Conservation (phyloP, 2,329 filamentous ascomycete species). For the Paradendryphiella salina region DNA sequence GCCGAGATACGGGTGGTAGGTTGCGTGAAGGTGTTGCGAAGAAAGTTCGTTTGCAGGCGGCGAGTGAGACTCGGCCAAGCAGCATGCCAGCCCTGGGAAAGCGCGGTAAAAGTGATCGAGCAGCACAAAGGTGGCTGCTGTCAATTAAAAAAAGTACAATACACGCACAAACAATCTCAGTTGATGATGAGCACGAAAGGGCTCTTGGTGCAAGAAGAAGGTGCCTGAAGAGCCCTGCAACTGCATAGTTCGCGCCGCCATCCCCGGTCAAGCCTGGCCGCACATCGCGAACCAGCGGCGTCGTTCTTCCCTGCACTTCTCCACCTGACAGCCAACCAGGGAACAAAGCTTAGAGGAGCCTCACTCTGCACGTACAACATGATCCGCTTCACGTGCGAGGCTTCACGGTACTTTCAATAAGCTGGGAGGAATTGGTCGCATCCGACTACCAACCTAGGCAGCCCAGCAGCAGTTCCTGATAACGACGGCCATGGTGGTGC, state of each 20-base stretch:
- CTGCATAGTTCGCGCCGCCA: slow-evolving; percentile 25
- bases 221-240: slow-evolving; percentile 22
- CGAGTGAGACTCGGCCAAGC: slow-evolving; percentile 35
- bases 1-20: slow-evolving; percentile 14
- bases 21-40: slow-evolving; percentile 16
- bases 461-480: background rate
- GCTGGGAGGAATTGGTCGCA: background rate
- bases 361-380: too few species aligned
- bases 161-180: slow-evolving; percentile 8
- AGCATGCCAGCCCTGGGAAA: slow-evolving; percentile 29
- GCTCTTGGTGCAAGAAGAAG: slow-evolving; percentile 1
- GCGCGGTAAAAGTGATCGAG: slow-evolving; percentile 1
- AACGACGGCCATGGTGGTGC: background rate
- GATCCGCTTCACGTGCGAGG: background rate
- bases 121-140: slow-evolving; percentile 10
- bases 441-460: background rate
- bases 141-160: slow-evolving; percentile 4
- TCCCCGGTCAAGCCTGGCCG: slow-evolving; percentile 11
- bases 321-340: background rate
- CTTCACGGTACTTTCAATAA: background rate
- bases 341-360: too few species aligned
- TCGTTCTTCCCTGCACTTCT: slow-evolving; percentile 3
- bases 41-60: slow-evolving; percentile 38
- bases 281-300: slow-evolving; percentile 9
- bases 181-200: slow-evolving; percentile 6